Evolutionary conservation across 345 rosid genomes (phyloP), one percentile per base, ranked within the genome.

Genomic region (Pseudoturritis turrita): DNA sequence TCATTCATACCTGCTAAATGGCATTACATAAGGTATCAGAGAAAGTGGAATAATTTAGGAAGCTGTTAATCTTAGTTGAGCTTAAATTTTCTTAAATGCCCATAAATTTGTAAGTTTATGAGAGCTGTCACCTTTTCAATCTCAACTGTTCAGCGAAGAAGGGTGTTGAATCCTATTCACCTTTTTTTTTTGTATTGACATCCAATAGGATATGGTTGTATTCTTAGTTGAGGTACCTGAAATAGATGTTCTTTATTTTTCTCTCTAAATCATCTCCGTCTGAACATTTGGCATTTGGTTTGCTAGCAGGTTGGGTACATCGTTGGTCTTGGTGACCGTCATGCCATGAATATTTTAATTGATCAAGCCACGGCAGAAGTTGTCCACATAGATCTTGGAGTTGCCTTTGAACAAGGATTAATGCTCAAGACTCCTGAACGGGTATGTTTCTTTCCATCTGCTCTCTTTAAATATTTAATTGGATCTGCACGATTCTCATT

Each of bases 301-400:
- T 47, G 59, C 58, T 62, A 60, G 65, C 84, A 95, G 99, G 99
- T 95, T 60, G 99, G 97, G 25, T 95, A 95, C 80, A 88, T 95
- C 52, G 99, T 95, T 64, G 99, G 99, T 60, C 97, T 94, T 41
- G 99, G 97, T 59, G 99, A 94, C 78, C 87, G 98, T 45, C 98
- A 94, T 83, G 78, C 96, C 44, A 86, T 85, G 96, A 94, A 94
- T 80, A 87, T 94, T 65, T 78, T 91, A 79, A 89, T 94, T 46
- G 98, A 94, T 80, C 96, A 94, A 80, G 89, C 88, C 54, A 88
- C 96, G n/a, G 98, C 98, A 72, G 96, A 89, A 88, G 98, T 94
- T 81, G 89, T 94, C 73, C 98, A 94, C 81, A 91, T 94, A 60
- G 98, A 94, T 86, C 97, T 94, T 72, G 97, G 98, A 72, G 98